Percentiles rank a stretch among this genome's conserved stretches.
These are phyloP conservation scores for Exophiala aquamarina DNA, from an alignment of 2,329 filamentous ascomycete genomes.

Conservation along the genomic window DNA sequence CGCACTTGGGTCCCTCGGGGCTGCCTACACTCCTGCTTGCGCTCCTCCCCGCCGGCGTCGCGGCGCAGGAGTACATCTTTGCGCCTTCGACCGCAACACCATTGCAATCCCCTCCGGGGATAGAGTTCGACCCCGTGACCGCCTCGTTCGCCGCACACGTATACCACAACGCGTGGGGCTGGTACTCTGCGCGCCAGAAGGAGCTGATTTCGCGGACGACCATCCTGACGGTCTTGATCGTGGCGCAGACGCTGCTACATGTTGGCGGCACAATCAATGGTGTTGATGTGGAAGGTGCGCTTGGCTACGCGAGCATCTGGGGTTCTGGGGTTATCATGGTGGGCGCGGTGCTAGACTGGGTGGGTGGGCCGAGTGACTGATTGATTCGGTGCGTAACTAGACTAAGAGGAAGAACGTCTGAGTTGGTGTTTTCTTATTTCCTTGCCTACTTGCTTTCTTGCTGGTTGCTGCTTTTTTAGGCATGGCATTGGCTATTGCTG, in stretches of 20 bases:
- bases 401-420: too few relatives aligned
- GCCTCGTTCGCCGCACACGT: slow-evolving; percentile 71
- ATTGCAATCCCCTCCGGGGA: slow-evolving; percentile 31
- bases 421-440: too few relatives aligned
- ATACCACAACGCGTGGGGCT: slow-evolving; percentile 59
- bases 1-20: slow-evolving; percentile 62
- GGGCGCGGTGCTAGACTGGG: slow-evolving; percentile 57
- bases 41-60: slow-evolving; percentile 68
- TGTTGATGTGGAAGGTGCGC: slow-evolving; percentile 68
- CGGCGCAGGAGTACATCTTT: slow-evolving; percentile 76
- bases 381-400: too few relatives aligned
- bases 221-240: slow-evolving; percentile 45
- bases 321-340: slow-evolving; percentile 62
- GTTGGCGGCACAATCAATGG: slow-evolving; percentile 67
- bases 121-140: slow-evolving; percentile 62
- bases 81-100: slow-evolving; percentile 51
- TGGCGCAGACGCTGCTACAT: slow-evolving; percentile 62
- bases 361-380: slow-evolving; percentile 40
- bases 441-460: too few relatives aligned
- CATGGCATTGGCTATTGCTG: too few relatives aligned
- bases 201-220: slow-evolving; percentile 64
- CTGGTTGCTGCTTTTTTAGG: too few relatives aligned
- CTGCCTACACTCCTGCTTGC: slow-evolving; percentile 47
- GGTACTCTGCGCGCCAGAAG: slow-evolving; percentile 59
- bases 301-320: slow-evolving; percentile 74